Evolutionary conservation across 768 basidiomycete species (phyloP), one percentile per base, ranked within the genome.

Genomic region (Mycena filopes): DNA sequence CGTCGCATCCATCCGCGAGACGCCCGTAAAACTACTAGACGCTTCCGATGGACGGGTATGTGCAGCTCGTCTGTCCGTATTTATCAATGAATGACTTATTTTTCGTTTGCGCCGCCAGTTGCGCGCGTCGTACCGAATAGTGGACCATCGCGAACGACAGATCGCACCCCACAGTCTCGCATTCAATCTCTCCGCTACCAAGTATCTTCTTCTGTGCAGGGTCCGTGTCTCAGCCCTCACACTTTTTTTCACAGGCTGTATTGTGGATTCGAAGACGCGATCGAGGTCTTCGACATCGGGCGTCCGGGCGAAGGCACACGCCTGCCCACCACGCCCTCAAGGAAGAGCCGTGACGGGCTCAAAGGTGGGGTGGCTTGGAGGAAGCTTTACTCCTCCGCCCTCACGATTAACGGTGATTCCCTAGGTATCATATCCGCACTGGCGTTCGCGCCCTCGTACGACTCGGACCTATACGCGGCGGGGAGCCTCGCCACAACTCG

Each of bases 71-170:
- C 41, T 43, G 25, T 42, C 21, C 36, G 55, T 26, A 23, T 26
- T 49, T 31, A 69, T 5, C 20, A 10, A 28, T 41, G 21, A 51
- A 64, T 41, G 40, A 54, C 57, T 67, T 20, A 41, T 43, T 55
- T 20, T 10, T 60, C n/a, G n/a, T n/a, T n/a, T n/a, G n/a, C 23
- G 10, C 1, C 18, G 18, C 23, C 72, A 98, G 96, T 85, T 94
- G 21, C 87, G 96, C 20, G 97, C 96, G 0, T 96, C 94, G 1
- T 98, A 99, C 75, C 83, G 83, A 42, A 97, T 98, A 41, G 86
- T 98, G 12, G 96, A 98, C 75, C 96, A 99, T 71, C 83, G 92
- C n/a, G 97, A 98, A 78, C 86, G 96, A 33, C 88, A 94, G 57
- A 82, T 98, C 42, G 95, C 94, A 0, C 96, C 97, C 0, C 91